Conservation (phyloP, 805 yeast genomes). For the Myxozyma geophila region DNA sequence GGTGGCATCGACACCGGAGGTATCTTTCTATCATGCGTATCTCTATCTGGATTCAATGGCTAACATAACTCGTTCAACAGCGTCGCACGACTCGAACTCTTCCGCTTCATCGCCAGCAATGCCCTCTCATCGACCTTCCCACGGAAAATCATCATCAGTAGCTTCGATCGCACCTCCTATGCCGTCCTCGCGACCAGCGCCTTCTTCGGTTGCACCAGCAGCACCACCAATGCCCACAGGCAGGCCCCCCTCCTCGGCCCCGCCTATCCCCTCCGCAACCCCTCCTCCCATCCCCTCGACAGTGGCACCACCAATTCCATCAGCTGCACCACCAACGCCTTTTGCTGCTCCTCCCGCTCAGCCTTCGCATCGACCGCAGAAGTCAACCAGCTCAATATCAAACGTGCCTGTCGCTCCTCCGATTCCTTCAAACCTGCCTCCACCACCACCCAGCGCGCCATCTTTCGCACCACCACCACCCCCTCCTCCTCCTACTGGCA, state of each 20-base stretch:
- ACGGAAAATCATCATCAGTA: constrained; percentile 24
- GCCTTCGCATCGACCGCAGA: constrained; percentile 16
- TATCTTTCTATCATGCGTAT: not conserved
- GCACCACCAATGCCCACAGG: constrained; percentile 26
- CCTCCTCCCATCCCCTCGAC: constrained; percentile 23
- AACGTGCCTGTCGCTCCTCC: constrained; percentile 4
- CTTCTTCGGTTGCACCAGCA: constrained; percentile 32
- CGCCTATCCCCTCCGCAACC: constrained; percentile 12
- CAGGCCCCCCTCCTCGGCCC: constrained; percentile 8
- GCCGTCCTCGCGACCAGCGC: constrained; percentile 12
- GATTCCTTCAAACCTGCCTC: constrained; percentile 14
- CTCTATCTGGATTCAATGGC: not conserved
- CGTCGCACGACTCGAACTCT: constrained; percentile 17
- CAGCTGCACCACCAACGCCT: constrained; percentile 14
- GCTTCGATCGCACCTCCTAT: constrained; percentile 22
- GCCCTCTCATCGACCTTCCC: constrained; percentile 32
- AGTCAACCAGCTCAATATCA: constrained; percentile 5
- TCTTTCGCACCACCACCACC: constrained; percentile 18
- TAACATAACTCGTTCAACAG: not conserved
- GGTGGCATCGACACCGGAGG: constrained; percentile 42
- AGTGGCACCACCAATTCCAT: constrained; percentile 24
- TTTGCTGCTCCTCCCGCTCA: constrained; percentile 13
- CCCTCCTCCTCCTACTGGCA: constrained; percentile 35
- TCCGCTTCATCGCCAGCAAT: constrained; percentile 16
- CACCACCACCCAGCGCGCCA: constrained; percentile 5